Evolutionary conservation across 78 protist genomes (phyloP).

Genomic region (Isochrysis galbana): DNA sequence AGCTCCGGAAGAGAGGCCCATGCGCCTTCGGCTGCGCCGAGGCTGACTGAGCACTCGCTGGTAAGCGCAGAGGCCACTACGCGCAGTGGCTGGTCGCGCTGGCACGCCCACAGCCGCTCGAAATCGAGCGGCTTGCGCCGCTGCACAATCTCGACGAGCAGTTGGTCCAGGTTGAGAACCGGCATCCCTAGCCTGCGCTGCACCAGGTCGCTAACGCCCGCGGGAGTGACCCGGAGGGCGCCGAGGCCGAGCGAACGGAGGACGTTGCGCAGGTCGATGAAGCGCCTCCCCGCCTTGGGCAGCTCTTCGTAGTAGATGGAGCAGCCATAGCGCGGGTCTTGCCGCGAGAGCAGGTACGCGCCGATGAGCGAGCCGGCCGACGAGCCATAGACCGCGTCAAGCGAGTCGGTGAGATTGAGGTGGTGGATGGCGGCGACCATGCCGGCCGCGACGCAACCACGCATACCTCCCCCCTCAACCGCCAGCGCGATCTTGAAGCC

Average conservation of each 20-base stretch:
- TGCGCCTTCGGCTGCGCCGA: background rate
- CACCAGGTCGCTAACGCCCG: background rate
- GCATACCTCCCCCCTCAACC: conserved; percentile 40
- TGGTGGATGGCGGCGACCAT: conserved; percentile 18
- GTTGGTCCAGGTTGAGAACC: background rate
- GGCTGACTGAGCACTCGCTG: background rate
- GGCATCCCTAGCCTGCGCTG: background rate
- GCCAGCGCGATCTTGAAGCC: conserved; percentile 23
- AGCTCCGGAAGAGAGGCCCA: conserved; percentile 2
- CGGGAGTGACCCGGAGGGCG: background rate
- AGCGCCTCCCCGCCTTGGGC: background rate
- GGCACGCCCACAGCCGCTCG: background rate
- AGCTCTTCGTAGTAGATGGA: background rate
- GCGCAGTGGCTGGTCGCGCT: background rate
- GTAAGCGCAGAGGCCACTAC: background rate
- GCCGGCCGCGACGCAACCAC: conserved; percentile 31
- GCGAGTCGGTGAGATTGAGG: background rate
- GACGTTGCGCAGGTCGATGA: background rate
- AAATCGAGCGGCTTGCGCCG: background rate
- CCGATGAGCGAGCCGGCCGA: conserved; percentile 12
- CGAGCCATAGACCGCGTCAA: conserved; percentile 25
- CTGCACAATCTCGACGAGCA: background rate
- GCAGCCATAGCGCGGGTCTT: background rate
- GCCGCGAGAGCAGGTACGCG: background rate
- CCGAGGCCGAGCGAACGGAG: background rate